Conservation (phyloP, 2,329 filamentous ascomycete species). For the Cladophialophora psammophila region DNA sequence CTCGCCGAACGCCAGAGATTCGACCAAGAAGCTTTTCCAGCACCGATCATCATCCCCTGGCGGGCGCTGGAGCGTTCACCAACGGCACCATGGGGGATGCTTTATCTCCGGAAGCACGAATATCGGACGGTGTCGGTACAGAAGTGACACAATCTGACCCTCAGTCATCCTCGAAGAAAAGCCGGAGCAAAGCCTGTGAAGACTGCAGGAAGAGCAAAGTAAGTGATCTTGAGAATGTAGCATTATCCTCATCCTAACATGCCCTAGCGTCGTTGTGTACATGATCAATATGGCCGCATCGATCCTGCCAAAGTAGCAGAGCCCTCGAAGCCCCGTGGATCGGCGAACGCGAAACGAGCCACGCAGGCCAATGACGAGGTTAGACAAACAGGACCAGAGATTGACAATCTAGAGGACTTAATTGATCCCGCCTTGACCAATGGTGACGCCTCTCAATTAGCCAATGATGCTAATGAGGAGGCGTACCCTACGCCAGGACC, state of each 20-base stretch:
- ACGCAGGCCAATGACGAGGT: conserved; percentile 52
- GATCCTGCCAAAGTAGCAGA: conserved; percentile 70
- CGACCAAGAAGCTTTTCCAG: conserved; percentile 37
- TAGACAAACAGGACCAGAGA: conserved; percentile 46
- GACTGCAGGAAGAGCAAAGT: conserved; percentile 74
- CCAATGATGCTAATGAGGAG: conserved; percentile 30
- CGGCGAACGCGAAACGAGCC: conserved; percentile 63
- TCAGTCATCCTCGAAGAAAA: conserved; percentile 58
- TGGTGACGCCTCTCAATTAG: conserved; percentile 15
- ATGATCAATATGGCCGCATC: conserved; percentile 69
- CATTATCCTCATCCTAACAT: conserved; percentile 37
- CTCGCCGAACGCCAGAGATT: conserved; percentile 45
- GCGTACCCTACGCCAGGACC: conserved; percentile 34
- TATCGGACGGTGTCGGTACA: conserved; percentile 15
- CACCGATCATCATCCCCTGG: conserved; percentile 27
- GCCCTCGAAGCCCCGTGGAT: conserved; percentile 65
- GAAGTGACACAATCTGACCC: conserved; percentile 20
- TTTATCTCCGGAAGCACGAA: conserved; percentile 17
- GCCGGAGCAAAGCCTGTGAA: conserved; percentile 69
- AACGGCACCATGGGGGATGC: conserved; percentile 22
- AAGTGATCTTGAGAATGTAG: conserved; percentile 41
- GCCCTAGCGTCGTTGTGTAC: conserved; percentile 68
- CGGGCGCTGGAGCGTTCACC: conserved; percentile 9
- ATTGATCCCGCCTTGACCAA: conserved; percentile 38
- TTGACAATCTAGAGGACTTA: conserved; percentile 32